phyloP scores from a whole-genome alignment of 495 filamentous ascomycete genomes.

The Podospora tetraspora region DNA sequence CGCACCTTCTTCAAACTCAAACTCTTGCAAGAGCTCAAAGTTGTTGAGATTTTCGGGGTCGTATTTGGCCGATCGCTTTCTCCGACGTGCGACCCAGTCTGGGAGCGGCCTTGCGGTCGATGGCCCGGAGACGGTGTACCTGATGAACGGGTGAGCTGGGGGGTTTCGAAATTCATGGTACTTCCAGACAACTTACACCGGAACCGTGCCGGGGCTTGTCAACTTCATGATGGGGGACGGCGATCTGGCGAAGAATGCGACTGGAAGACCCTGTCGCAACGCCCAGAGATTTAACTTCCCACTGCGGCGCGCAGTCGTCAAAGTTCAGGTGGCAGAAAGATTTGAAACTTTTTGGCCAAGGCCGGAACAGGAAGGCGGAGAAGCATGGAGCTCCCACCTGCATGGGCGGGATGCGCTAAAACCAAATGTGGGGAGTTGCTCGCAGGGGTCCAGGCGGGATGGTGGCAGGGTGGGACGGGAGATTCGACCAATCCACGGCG shows the following conservation, averaged over 20 bases:
- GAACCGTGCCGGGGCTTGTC: slow-evolving; percentile 78
- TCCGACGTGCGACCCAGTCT: slow-evolving; percentile 86
- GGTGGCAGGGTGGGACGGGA: not conserved
- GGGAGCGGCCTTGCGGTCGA: slow-evolving; percentile 86
- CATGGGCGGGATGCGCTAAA: not conserved
- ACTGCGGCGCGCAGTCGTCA: not conserved
- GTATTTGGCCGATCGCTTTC: slow-evolving; percentile 89
- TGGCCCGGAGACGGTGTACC: slow-evolving; percentile 83
- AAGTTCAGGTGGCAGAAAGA: slow-evolving; percentile 18
- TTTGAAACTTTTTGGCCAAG: not conserved
- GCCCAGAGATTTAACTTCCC: not conserved
- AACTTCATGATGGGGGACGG: slow-evolving; percentile 63
- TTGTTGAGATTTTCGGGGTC: slow-evolving; percentile 90
- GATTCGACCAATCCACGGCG: slow-evolving; percentile 5
- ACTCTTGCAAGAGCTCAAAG: slow-evolving; percentile 93
- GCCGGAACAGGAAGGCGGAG: not conserved
- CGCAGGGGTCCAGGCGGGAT: not conserved
- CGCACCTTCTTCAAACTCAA: slow-evolving; percentile 82
- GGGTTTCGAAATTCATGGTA: not conserved
- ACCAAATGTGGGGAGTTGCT: not conserved
- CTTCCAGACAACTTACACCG: slow-evolving; percentile 52
- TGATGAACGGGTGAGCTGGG: slow-evolving; percentile 11
- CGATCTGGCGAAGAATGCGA: slow-evolving; percentile 1
- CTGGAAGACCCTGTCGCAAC: not conserved
- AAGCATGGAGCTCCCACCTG: not conserved